A percentile compares a stretch with the other conserved stretches of the same genome.
Evolutionary conservation across 2,329 filamentous ascomycete genomes (phyloP).

Genomic region (Incumbomyces delicatus): DNA sequence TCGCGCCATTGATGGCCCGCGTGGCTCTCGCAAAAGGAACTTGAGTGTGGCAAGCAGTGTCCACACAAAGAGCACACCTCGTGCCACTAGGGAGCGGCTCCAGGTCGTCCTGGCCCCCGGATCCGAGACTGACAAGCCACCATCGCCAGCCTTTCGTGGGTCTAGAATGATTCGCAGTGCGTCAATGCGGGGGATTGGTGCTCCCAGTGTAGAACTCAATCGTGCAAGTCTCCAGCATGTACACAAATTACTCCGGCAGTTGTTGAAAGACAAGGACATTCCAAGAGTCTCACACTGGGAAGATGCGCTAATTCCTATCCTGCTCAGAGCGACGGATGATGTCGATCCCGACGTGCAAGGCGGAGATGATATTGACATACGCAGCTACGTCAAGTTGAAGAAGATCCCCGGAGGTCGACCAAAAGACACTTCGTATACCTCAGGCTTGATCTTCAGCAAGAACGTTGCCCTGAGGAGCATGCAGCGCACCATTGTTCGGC

Average conservation of each 20-base stretch:
- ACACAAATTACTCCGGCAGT: slow-evolving; percentile 69
- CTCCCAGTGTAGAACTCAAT: slow-evolving; percentile 74
- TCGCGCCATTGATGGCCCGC: slow-evolving; percentile 49
- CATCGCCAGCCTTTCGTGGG: slow-evolving; percentile 26
- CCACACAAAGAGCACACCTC: slow-evolving; percentile 61
- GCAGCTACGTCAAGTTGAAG: slow-evolving; percentile 95
- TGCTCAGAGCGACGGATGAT: slow-evolving; percentile 84
- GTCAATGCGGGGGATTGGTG: slow-evolving; percentile 65
- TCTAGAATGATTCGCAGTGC: slow-evolving; percentile 63
- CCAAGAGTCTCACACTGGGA: slow-evolving; percentile 72
- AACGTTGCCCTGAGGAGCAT: slow-evolving; percentile 95
- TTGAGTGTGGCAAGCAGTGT: slow-evolving; percentile 71
- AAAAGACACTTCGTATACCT: slow-evolving; percentile 90
- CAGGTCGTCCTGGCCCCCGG: slow-evolving; percentile 30
- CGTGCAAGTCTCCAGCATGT: slow-evolving; percentile 82
- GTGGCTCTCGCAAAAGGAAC: slow-evolving; percentile 64
- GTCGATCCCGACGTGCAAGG: slow-evolving; percentile 84
- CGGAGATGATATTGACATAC: slow-evolving; percentile 92
- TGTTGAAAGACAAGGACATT: slow-evolving; percentile 67
- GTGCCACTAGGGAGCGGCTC: slow-evolving; percentile 50
- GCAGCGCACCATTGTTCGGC: slow-evolving; percentile 73
- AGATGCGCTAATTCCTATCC: slow-evolving; percentile 77
- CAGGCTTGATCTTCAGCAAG: slow-evolving; percentile 93
- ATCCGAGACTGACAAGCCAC: slow-evolving; percentile 39
- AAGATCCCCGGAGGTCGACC: slow-evolving; percentile 87